Conservation (phyloP, 371 early-diverging fungal species). For the Chytridium lagenaria region DNA sequence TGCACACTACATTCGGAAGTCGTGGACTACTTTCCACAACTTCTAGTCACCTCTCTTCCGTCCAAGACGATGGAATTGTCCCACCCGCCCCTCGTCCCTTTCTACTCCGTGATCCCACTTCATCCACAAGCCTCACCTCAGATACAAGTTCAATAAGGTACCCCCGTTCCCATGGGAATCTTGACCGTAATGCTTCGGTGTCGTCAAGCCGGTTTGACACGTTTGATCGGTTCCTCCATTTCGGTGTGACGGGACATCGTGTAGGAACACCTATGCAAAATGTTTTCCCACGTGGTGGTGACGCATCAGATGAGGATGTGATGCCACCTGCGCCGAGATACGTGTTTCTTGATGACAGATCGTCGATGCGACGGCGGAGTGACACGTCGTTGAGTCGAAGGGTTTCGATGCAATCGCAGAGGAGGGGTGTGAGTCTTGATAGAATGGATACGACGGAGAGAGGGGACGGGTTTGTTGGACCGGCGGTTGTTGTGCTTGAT, state of each 20-base stretch:
- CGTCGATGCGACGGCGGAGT: too few species aligned
- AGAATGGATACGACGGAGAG: too few species aligned
- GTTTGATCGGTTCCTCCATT: conserved; percentile 5
- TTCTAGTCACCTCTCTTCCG: background rate
- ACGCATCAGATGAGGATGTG: too few species aligned
- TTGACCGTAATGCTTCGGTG: background rate
- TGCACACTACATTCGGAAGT: background rate
- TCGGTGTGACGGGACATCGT: background rate
- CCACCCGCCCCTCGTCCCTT: background rate
- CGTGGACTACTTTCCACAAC: background rate
- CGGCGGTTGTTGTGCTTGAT: conserved; percentile 3
- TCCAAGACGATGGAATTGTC: background rate
- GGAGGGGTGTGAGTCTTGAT: too few species aligned
- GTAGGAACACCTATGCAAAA: background rate
- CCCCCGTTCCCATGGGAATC: background rate
- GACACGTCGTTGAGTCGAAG: too few species aligned
- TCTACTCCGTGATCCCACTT: background rate
- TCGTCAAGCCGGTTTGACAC: conserved; percentile 1
- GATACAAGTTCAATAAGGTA: background rate
- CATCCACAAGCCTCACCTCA: background rate
- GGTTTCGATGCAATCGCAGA: too few species aligned
- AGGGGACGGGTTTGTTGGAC: background rate
- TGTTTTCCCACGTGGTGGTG: too few species aligned
- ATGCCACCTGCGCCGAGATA: too few species aligned
- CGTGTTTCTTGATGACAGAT: too few species aligned